These are phyloP conservation scores for Fomitopsis palustris DNA, from an alignment of 1,284 basidiomycete species.

Conservation along the genomic window DNA sequence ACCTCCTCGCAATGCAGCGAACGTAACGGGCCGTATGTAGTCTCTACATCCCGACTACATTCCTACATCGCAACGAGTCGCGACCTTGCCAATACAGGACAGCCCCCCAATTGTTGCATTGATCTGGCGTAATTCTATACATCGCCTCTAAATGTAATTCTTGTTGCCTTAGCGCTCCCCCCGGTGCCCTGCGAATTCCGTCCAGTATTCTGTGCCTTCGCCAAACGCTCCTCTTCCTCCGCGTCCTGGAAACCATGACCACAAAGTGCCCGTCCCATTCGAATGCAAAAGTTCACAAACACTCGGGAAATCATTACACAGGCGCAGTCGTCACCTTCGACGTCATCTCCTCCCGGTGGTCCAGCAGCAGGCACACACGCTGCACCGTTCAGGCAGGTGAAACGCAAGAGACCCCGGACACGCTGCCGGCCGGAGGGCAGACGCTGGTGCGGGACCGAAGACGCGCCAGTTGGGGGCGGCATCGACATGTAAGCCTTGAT, in stretches of 20 bases:
- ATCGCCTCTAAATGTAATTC: no score
- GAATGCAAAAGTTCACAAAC: not conserved
- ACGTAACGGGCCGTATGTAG: no score
- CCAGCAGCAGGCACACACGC: not conserved
- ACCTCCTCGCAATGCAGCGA: no score
- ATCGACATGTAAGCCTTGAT: not conserved
- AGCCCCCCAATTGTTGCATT: no score
- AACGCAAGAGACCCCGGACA: not conserved
- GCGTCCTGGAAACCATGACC: not conserved
- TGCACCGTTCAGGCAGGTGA: not conserved
- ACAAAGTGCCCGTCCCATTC: not conserved
- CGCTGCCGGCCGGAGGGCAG: not conserved
- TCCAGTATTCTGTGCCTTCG: no score
- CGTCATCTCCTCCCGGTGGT: not conserved
- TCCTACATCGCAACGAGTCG: no score
- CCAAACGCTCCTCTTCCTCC: no score
- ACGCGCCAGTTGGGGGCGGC: not conserved
- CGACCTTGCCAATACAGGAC: no score
- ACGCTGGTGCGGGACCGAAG: not conserved
- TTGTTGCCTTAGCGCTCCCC: no score
- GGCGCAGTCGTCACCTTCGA: not conserved
- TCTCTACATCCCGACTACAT: no score
- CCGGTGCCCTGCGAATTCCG: no score
- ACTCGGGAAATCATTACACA: not conserved
- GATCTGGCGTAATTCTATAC: no score